Evolutionary conservation across 176 grass and related monocot genomes (phyloP).

Genomic region (Lolium rigidum): DNA sequence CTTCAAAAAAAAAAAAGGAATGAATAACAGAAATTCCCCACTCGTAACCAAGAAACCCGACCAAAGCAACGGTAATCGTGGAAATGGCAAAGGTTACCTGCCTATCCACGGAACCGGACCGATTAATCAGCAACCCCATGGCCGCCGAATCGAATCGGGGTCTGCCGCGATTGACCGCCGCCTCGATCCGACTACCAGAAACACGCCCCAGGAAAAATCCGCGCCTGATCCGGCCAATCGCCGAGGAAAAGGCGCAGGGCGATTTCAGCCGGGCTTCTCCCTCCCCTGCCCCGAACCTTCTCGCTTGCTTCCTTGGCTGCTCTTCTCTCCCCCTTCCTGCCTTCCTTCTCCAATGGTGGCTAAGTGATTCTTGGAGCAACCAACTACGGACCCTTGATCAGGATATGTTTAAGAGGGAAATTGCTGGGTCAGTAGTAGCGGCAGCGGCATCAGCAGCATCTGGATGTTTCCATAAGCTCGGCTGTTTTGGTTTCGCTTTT

Average conservation of each 20-base stretch:
- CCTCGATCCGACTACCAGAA: constrained; percentile 33
- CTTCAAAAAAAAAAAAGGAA: too few species aligned
- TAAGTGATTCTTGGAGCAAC: constrained; percentile 29
- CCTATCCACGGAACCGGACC: constrained; percentile 21
- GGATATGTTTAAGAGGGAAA: neutral
- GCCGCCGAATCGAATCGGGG: constrained; percentile 32
- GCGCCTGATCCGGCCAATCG: neutral
- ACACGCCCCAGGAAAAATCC: neutral
- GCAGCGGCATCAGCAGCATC: constrained; percentile 17
- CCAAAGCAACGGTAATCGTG: neutral
- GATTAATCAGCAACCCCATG: constrained; percentile 34
- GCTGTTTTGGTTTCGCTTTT: constrained; percentile 44
- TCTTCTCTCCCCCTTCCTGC: neutral
- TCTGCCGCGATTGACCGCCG: neutral
- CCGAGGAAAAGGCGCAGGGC: neutral
- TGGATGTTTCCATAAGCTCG: constrained; percentile 45
- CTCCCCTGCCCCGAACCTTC: neutral
- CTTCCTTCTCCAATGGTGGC: constrained; percentile 43
- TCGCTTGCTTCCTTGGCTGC: constrained; percentile 30
- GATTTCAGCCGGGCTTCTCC: neutral
- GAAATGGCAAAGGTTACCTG: constrained; percentile 21
- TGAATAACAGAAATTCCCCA: neutral
- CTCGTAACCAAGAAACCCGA: neutral
- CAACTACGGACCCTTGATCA: neutral
- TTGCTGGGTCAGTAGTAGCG: constrained; percentile 28